Evolutionary conservation across 306 rosid genomes (phyloP).

Genomic region (Vigna hirtella): DNA sequence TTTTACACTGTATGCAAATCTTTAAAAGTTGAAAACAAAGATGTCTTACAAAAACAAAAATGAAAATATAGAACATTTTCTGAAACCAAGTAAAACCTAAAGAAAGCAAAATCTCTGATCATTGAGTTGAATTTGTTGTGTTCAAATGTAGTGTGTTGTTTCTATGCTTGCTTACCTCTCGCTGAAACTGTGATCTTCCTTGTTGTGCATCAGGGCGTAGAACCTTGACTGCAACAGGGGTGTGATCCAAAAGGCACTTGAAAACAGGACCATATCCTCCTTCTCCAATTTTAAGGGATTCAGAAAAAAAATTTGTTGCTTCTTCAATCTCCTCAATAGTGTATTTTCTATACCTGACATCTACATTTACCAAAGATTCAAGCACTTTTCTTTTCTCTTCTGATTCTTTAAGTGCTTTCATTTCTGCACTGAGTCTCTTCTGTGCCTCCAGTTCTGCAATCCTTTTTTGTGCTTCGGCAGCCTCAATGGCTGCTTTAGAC

Average conservation of each 20-base stretch:
- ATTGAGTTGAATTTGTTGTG: neutral
- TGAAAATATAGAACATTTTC: neutral
- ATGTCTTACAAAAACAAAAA: no score
- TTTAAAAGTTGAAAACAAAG: no score
- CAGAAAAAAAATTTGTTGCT: constrained; percentile 72
- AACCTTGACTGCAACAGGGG: constrained; percentile 89
- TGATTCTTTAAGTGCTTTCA: constrained; percentile 74
- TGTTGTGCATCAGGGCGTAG: constrained; percentile 96
- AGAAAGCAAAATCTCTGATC: neutral
- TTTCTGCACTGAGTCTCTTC: constrained; percentile 79
- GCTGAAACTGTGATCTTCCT: constrained; percentile 87
- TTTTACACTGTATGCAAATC: neutral
- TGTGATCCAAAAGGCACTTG: constrained; percentile 75
- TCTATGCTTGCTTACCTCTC: constrained; percentile 73
- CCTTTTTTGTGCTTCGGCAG: constrained; percentile 88
- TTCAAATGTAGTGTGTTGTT: constrained; percentile 8
- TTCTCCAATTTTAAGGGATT: constrained; percentile 87
- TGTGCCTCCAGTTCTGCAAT: constrained; percentile 87
- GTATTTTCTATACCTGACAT: constrained; percentile 78
- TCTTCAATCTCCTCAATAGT: constrained; percentile 85
- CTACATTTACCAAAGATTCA: constrained; percentile 59
- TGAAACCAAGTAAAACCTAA: neutral
- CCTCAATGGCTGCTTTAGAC: constrained; percentile 90
- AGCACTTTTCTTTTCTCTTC: constrained; percentile 72
- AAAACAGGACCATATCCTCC: constrained; percentile 98